These are phyloP conservation scores for Nidularia pulvinata DNA, from an alignment of 768 basidiomycete species.

Conservation along the genomic window DNA sequence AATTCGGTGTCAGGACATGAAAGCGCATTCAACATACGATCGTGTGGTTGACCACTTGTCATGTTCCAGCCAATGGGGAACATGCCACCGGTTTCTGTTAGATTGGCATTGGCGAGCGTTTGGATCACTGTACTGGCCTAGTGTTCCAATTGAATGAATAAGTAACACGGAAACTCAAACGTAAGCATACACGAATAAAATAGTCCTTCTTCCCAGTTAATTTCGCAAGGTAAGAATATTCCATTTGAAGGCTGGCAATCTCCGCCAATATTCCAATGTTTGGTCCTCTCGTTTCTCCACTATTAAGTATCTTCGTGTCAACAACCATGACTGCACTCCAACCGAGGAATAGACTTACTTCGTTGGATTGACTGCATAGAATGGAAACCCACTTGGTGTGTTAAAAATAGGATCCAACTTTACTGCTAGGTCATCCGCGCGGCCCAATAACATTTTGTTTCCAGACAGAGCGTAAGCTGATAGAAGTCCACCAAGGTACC, in stretches of 20 bases:
- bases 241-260: conserved; percentile 79
- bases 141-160: background rate
- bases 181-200: conserved; percentile 38
- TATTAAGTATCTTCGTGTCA: conserved; percentile 8
- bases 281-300: conserved; percentile 22
- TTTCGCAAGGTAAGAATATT: conserved; percentile 83
- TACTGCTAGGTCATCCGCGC: conserved; percentile 80
- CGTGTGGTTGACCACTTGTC: conserved; percentile 37
- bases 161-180: background rate
- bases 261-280: conserved; percentile 65
- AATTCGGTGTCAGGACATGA: background rate
- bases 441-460: conserved; percentile 58
- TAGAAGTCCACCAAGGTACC: conserved; percentile 87
- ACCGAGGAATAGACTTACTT: conserved; percentile 33
- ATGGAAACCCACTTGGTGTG: conserved; percentile 69
- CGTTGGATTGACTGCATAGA: conserved; percentile 66
- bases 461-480: conserved; percentile 79
- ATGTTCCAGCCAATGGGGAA: conserved; percentile 61
- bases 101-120: conserved; percentile 43
- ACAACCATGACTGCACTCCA: background rate
- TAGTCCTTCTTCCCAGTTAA: conserved; percentile 70
- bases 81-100: conserved; percentile 56
- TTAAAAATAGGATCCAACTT: conserved; percentile 73
- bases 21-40: conserved; percentile 37
- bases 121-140: conserved; percentile 52